phyloP scores from a whole-genome alignment of 1,139 yeast genomes.

The Sugiyamaella xylanicola region DNA sequence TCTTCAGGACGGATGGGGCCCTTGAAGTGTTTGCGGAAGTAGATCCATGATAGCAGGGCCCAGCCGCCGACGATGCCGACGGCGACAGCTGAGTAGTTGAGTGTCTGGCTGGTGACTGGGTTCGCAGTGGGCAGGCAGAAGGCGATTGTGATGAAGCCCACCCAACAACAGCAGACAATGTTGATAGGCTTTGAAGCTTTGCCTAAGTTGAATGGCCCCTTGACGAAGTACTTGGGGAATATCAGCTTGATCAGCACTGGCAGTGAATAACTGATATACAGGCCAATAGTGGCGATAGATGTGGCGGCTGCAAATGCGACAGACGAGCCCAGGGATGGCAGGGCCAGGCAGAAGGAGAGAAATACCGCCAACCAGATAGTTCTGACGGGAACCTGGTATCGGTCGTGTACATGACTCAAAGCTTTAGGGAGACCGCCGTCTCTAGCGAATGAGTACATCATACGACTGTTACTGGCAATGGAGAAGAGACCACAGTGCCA shows the following conservation, averaged over 20 bases:
- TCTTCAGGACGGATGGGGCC: conserved; percentile 29
- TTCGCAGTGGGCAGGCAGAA: conserved; percentile 76
- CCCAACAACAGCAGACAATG: conserved; percentile 59
- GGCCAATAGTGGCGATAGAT: conserved; percentile 81
- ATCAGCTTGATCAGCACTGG: conserved; percentile 68
- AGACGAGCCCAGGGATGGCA: conserved; percentile 66
- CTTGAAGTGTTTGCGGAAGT: conserved; percentile 33
- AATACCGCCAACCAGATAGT: conserved; percentile 71
- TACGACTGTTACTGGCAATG: conserved; percentile 78
- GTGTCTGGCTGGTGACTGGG: conserved; percentile 60
- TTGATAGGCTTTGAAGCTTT: conserved; percentile 63
- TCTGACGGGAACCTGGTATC: conserved; percentile 65
- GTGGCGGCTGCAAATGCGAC: conserved; percentile 83
- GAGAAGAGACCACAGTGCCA: conserved; percentile 34
- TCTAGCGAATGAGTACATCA: conserved; percentile 80
- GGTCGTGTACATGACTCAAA: conserved; percentile 68
- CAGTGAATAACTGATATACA: conserved; percentile 75
- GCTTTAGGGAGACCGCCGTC: conserved; percentile 77
- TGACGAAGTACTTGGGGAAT: conserved; percentile 63
- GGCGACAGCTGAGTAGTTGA: conserved; percentile 75
- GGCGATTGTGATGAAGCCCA: conserved; percentile 62
- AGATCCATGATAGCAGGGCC: conserved; percentile 34
- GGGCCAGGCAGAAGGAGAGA: conserved; percentile 61
- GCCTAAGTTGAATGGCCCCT: conserved; percentile 70
- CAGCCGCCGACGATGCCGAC: conserved; percentile 37